phyloP scores from a whole-genome alignment of 2,329 filamentous ascomycete genomes.

The Microsporum canis region DNA sequence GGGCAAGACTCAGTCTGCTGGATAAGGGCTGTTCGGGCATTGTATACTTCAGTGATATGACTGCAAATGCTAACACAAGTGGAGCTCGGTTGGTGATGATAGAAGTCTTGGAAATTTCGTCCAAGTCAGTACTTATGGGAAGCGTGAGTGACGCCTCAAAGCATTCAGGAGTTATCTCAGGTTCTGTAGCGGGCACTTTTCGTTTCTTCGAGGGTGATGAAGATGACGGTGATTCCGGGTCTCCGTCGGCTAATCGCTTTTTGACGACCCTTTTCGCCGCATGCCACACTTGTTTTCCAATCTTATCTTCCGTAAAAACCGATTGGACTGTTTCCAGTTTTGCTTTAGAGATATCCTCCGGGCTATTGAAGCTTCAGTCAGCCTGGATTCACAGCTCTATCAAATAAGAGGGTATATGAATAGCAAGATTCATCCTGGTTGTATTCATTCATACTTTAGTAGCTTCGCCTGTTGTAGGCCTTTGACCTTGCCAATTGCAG shows the following conservation, averaged over 20 bases:
- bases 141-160: constrained; percentile 27
- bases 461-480: constrained; percentile 42
- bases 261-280: constrained; percentile 47
- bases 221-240: constrained; percentile 22
- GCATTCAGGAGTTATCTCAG: constrained; percentile 20
- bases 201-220: constrained; percentile 25
- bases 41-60: constrained; percentile 61
- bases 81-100: constrained; percentile 72
- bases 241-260: constrained; percentile 37
- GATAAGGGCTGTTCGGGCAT: constrained; percentile 78
- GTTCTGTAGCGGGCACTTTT: constrained; percentile 14
- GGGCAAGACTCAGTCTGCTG: constrained; percentile 70
- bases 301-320: constrained; percentile 42
- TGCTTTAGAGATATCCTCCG: constrained; percentile 40
- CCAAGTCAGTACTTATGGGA: constrained; percentile 35
- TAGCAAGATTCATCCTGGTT: not conserved
- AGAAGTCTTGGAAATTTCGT: constrained; percentile 45
- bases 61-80: constrained; percentile 67
- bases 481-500: constrained; percentile 45
- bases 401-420: not conserved
- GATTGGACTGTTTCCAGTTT: constrained; percentile 34
- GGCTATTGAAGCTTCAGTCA: constrained; percentile 18
- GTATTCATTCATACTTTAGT: constrained; percentile 23
- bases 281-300: constrained; percentile 45
- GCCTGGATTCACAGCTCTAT: not conserved